Evolutionary conservation across 257 asterid genomes (phyloP), one percentile per base, ranked within the genome.

Genomic region (Asclepias syriaca): DNA sequence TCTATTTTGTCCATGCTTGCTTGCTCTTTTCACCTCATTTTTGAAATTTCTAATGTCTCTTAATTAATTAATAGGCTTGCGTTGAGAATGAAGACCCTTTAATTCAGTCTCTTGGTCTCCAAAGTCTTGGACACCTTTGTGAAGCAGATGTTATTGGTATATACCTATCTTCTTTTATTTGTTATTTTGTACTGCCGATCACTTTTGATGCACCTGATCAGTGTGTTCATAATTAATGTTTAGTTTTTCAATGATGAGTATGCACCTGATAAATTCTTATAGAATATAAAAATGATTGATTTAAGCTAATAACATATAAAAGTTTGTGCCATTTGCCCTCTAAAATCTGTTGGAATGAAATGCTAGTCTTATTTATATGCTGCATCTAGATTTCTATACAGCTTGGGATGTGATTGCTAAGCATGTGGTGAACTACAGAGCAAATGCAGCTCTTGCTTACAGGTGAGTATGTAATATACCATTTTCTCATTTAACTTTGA

Each of bases 61-160:
- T 34, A 78, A 78, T 67, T 68, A 16, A 77, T 69, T 72, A 61
- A 75, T 85, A 95, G 99, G 93, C 93, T 53, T 91, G 99, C 81
- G 84, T 95, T 72, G 96, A 91, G 82, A 78, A 84, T 72, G 79
- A 81, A 74, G 95, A 91, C 78, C 89, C 90, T 79, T 78, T 85
- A 72, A 82, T 95, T 80, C 92, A 90, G 89, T 88, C 89, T 77
- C 84, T 95, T 46, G 98, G 98, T 78, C 85, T 91, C 73, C 96
- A 85, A 75, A 87, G 99, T 81, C 92, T 95, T 78, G 92, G 92
- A 70, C 93, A 92, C 86, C 96, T 95, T 55, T 95, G 99, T 84
- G 97, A 88, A 85, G 97, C 99, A 50, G 99, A 95, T 82, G 97
- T 85, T 54, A 84, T 95, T 66, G 99, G 99, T 95, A 87, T 95